These are phyloP conservation scores for Tylopilus subfusipes DNA, from an alignment of 768 basidiomycete species.

Conservation along the genomic window DNA sequence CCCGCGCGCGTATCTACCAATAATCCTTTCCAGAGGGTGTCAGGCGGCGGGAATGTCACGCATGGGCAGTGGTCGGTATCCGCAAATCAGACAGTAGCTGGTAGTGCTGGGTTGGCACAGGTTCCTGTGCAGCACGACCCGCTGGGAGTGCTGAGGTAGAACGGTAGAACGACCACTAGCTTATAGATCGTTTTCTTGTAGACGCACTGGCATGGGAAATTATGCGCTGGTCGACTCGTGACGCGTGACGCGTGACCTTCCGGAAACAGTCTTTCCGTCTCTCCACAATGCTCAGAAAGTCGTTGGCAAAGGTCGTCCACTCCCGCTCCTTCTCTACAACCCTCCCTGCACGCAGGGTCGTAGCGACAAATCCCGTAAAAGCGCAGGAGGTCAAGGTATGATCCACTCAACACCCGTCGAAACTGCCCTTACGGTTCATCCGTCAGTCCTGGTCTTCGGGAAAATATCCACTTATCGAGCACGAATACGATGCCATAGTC, in stretches of 20 bases:
- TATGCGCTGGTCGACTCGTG: slow-evolving; percentile 11
- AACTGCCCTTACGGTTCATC: slow-evolving; percentile 3
- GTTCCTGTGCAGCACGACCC: slow-evolving; percentile 26
- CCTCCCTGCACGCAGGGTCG: slow-evolving; percentile 53
- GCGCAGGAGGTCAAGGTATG: slow-evolving; percentile 79
- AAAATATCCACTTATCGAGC: slow-evolving; percentile 96
- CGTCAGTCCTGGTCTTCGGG: slow-evolving; percentile 71
- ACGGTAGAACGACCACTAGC: background rate
- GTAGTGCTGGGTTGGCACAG: slow-evolving; percentile 4
- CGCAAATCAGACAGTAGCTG: background rate
- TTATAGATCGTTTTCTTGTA: background rate
- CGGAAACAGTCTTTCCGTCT: slow-evolving; percentile 7
- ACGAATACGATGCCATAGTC: slow-evolving; percentile 98
- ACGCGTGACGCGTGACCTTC: slow-evolving; percentile 14
- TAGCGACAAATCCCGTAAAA: slow-evolving; percentile 69
- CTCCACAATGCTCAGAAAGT: slow-evolving; percentile 60
- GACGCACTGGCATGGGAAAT: slow-evolving; percentile 26
- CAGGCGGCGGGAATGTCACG: slow-evolving; percentile 5
- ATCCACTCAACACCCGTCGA: slow-evolving; percentile 7
- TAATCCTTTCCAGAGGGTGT: slow-evolving; percentile 30
- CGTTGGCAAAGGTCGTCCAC: slow-evolving; percentile 42
- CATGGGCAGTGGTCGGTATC: slow-evolving; percentile 3
- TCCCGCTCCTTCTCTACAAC: slow-evolving; percentile 64
- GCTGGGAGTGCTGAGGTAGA: slow-evolving; percentile 28
- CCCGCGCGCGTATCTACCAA: slow-evolving; percentile 27